These are phyloP conservation scores for Davidsoniella eucalypti DNA, from an alignment of 2,329 filamentous ascomycete species.

Conservation along the genomic window DNA sequence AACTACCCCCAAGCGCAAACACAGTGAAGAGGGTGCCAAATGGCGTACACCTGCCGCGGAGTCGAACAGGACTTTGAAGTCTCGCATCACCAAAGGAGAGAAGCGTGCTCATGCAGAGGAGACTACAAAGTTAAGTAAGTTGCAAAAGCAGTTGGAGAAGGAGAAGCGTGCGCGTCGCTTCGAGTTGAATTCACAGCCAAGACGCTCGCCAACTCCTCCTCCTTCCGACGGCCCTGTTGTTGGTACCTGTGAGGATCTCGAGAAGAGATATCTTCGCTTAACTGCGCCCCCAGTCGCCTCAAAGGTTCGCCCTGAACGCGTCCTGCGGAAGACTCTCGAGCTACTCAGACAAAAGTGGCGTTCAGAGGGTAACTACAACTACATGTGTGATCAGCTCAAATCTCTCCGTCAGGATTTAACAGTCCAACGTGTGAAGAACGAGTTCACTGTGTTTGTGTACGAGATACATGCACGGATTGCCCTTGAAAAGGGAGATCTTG, in stretches of 20 bases:
- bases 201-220: slow-evolving; percentile 39
- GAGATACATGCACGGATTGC: slow-evolving; percentile 96
- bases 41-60: slow-evolving; percentile 7
- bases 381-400: slow-evolving; percentile 99
- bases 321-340: slow-evolving; percentile 73
- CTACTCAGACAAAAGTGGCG: slow-evolving; percentile 90
- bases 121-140: slow-evolving; percentile 60
- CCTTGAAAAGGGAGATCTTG: slow-evolving; percentile 93
- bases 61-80: slow-evolving; percentile 11
- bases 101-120: slow-evolving; percentile 28
- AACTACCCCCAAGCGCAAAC: slow-evolving; percentile 33
- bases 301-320: slow-evolving; percentile 65
- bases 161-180: slow-evolving; percentile 85
- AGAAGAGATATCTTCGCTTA: slow-evolving; percentile 89
- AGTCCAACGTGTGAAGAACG: slow-evolving; percentile 90
- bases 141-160: slow-evolving; percentile 64
- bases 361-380: slow-evolving; percentile 82
- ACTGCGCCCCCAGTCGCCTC: slow-evolving; percentile 80
- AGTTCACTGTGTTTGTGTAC: slow-evolving; percentile 92
- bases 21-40: slow-evolving; percentile 51
- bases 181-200: slow-evolving; percentile 39
- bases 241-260: slow-evolving; percentile 66
- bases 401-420: slow-evolving; percentile 95
- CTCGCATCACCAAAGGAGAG: slow-evolving; percentile 20
- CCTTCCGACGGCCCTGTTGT: slow-evolving; percentile 56